Evolutionary conservation across 768 basidiomycete genomes (phyloP), one percentile per base, ranked within the genome.

Genomic region (Kwoniella mangroviensis): DNA sequence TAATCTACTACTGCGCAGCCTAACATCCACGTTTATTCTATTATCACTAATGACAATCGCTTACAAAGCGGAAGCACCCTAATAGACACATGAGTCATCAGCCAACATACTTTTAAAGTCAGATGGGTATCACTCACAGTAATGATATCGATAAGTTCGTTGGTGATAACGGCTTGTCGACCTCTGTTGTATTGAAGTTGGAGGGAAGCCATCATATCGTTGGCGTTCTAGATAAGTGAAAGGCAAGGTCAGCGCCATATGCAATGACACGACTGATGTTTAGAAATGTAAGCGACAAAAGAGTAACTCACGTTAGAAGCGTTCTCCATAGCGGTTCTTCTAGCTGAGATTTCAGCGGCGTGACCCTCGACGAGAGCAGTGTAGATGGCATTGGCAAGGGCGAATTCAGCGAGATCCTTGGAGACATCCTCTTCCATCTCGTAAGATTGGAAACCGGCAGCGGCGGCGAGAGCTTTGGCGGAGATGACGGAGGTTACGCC

Each of bases 301-400:
- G 34, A 34, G 34, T 34, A 34, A 74, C 79, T 59, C 73, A 81
- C 81, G 81, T 99, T 99, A 75, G 95, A 94, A 58, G 96, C 96
- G 81, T 94, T 98, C 89, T 98, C 97, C 97, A 99, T 99, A 80
- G 97, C 97, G 76, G 96, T 98, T 76, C 96, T 91, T 84, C 96
- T 90, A 62, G 73, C 73, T 67, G 79, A 83, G 70, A 84, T 91
- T 85, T 98, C 96, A 79, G 95, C 94, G 61, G 96, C 96, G 83
- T 98, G 94, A 65, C 90, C 92, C 85, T 99, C 96, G 26, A 92
- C 91, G 55, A 99, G 91, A 61, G 94, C 90, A 74, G 94, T 91
- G 84, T 89, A 98, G 86, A 99, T 89, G 72, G 94, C 94, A 84
- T 98, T 98, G 81, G 97, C 95, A 65, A 99, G 87, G 3, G 94